Conservation (phyloP, 2,329 filamentous ascomycete species). For the Penicillium sp. region DNA sequence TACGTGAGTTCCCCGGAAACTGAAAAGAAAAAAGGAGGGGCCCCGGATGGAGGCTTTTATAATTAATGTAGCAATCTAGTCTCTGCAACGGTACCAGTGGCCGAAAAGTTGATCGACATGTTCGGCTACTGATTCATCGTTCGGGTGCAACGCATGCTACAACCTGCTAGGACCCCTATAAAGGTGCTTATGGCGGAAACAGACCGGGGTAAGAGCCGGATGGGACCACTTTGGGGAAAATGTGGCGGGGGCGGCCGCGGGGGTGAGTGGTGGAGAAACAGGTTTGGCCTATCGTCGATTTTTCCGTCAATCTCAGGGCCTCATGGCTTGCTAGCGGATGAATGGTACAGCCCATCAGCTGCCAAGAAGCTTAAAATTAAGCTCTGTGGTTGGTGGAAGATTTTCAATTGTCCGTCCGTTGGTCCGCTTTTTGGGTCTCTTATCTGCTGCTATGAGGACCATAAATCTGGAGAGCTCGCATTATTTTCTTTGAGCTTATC, state of each 20-base stretch:
- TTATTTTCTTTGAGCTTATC: neutral
- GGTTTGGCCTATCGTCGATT: neutral
- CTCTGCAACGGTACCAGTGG: slow-evolving; percentile 8
- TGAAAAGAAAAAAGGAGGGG: neutral
- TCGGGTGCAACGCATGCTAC: neutral
- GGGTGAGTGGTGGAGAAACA: slow-evolving; percentile 9
- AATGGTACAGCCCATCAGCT: neutral
- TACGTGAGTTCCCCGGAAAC: slow-evolving; percentile 1
- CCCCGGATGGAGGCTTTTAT: slow-evolving; percentile 11
- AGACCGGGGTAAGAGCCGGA: neutral
- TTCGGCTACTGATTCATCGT: slow-evolving; percentile 7
- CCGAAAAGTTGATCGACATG: neutral
- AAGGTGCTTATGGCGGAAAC: neutral
- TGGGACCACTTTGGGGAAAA: slow-evolving; percentile 19
- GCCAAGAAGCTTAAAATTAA: neutral
- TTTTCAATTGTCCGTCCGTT: slow-evolving; percentile 10
- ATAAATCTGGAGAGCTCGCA: slow-evolving; percentile 1
- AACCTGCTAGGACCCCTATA: neutral
- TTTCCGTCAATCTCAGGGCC: neutral
- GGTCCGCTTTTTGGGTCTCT: neutral
- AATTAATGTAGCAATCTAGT: neutral
- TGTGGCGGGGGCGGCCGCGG: slow-evolving; percentile 12
- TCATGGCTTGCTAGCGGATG: neutral
- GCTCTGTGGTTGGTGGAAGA: slow-evolving; percentile 17
- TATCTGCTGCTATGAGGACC: neutral